A percentile compares a stretch with the other conserved stretches of the same genome.
Evolutionary conservation across 2,329 filamentous ascomycete genomes (phyloP).

Genomic region (Xylariaceae sp.): DNA sequence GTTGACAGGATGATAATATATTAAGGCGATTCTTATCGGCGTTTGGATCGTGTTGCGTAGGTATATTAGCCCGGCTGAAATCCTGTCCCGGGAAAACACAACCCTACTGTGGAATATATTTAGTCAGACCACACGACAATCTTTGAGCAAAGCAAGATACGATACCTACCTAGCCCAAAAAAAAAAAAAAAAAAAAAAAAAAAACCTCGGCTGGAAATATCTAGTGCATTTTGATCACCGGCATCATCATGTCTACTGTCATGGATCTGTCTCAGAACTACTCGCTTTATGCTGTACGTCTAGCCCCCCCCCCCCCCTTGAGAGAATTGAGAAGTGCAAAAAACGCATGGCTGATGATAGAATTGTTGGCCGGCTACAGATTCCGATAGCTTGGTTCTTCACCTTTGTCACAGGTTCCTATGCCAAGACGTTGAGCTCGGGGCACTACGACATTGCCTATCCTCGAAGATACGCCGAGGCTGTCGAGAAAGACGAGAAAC

Average conservation of each 20-base stretch:
- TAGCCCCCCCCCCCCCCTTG: neutral
- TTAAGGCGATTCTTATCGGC: too few relatives aligned
- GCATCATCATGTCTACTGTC: slow-evolving; percentile 14
- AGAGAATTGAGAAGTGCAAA: neutral
- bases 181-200: too few relatives aligned
- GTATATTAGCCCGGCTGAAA: neutral
- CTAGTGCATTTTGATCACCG: too few relatives aligned
- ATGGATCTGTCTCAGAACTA: slow-evolving; percentile 22
- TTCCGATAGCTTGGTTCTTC: slow-evolving; percentile 19
- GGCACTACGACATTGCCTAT: slow-evolving; percentile 16
- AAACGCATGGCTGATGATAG: neutral
- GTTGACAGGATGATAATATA: too few relatives aligned
- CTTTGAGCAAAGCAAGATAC: too few relatives aligned
- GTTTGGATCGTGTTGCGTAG: too few relatives aligned
- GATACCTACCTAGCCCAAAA: too few relatives aligned
- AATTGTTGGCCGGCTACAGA: slow-evolving; percentile 7
- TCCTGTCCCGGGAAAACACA: neutral
- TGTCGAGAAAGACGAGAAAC: slow-evolving; percentile 17
- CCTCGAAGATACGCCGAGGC: slow-evolving; percentile 14
- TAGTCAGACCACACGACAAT: neutral
- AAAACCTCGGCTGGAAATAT: too few relatives aligned
- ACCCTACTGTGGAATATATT: neutral
- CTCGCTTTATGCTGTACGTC: slow-evolving; percentile 23
- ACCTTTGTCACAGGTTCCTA: slow-evolving; percentile 12
- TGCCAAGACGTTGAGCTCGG: slow-evolving; percentile 7